Percentiles rank a stretch among this genome's conserved stretches.
Evolutionary conservation across 202 grass and related monocot species (phyloP).

Genomic region (Saccharum hybrid): DNA sequence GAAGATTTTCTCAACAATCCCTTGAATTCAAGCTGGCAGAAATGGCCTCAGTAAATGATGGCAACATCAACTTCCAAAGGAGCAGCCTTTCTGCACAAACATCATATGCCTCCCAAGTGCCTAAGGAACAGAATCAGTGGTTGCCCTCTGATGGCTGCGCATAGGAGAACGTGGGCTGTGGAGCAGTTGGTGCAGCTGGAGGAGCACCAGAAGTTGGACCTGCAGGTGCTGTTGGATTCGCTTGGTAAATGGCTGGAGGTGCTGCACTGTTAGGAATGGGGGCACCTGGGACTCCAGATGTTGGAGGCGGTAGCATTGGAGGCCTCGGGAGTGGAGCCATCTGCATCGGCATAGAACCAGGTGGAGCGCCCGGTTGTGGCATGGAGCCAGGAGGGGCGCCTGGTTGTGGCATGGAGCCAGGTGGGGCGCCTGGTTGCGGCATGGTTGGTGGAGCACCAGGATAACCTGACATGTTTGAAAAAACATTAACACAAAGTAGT

Average conservation of each 20-base stretch:
- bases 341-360: slow-evolving; percentile 64
- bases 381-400: slow-evolving; percentile 50
- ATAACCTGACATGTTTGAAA: slow-evolving; percentile 58
- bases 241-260: slow-evolving; percentile 58
- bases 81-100: background rate
- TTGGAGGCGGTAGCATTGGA: slow-evolving; percentile 55
- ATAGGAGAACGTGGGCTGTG: slow-evolving; percentile 51
- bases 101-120: background rate
- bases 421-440: slow-evolving; percentile 28
- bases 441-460: slow-evolving; percentile 42
- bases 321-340: slow-evolving; percentile 63
- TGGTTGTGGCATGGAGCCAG: slow-evolving; percentile 54
- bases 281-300: slow-evolving; percentile 51
- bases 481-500: slow-evolving; percentile 16
- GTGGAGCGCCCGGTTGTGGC: slow-evolving; percentile 44
- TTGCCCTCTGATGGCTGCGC: slow-evolving; percentile 49
- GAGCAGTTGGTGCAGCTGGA: slow-evolving; percentile 26
- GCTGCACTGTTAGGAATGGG: slow-evolving; percentile 45
- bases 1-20: slow-evolving; percentile 31
- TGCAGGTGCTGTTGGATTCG: slow-evolving; percentile 50
- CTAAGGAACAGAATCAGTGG: slow-evolving; percentile 44
- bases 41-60: slow-evolving; percentile 12
- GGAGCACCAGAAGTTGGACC: slow-evolving; percentile 48
- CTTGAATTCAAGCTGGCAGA: slow-evolving; percentile 11
- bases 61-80: background rate